Evolutionary conservation across 2,329 filamentous ascomycete genomes (phyloP).

Genomic region (Trichoderma harzianum): DNA sequence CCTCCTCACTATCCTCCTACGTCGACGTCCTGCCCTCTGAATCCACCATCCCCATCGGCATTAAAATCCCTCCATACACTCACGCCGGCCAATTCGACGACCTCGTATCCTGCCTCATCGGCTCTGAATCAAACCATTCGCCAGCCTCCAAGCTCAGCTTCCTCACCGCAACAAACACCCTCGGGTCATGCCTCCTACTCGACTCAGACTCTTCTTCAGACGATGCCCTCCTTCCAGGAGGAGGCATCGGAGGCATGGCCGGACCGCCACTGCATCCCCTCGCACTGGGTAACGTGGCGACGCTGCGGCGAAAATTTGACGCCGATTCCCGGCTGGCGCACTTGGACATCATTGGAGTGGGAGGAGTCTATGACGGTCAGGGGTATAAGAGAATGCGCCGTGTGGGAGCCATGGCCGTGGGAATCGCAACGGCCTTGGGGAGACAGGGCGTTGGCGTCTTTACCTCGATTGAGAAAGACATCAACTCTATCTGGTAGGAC

Average conservation of each 20-base stretch:
- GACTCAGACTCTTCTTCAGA: slow-evolving; percentile 52
- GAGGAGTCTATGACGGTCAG: slow-evolving; percentile 63
- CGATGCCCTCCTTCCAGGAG: slow-evolving; percentile 42
- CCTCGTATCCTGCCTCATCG: slow-evolving; percentile 50
- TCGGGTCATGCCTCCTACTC: slow-evolving; percentile 65
- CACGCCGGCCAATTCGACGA: slow-evolving; percentile 61
- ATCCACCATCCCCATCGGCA: slow-evolving; percentile 47
- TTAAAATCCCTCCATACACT: slow-evolving; percentile 77
- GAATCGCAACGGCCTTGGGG: slow-evolving; percentile 66
- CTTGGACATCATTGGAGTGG: slow-evolving; percentile 67
- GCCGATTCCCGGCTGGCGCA: slow-evolving; percentile 43
- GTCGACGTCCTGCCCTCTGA: slow-evolving; percentile 44
- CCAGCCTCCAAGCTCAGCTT: slow-evolving; percentile 51
- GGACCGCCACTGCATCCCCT: slow-evolving; percentile 70
- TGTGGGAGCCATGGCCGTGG: slow-evolving; percentile 65
- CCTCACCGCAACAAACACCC: slow-evolving; percentile 69
- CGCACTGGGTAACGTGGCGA: slow-evolving; percentile 71
- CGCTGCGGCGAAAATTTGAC: slow-evolving; percentile 59
- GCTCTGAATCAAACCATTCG: neutral
- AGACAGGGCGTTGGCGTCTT: slow-evolving; percentile 61
- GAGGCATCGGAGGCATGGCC: slow-evolving; percentile 67
- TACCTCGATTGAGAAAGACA: slow-evolving; percentile 46
- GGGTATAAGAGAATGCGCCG: slow-evolving; percentile 64
- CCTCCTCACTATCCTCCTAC: slow-evolving; percentile 50
- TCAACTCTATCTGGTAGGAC: slow-evolving; percentile 23